Evolutionary conservation across 306 rosid species (phyloP).

Genomic region (Mimosa pudica): DNA sequence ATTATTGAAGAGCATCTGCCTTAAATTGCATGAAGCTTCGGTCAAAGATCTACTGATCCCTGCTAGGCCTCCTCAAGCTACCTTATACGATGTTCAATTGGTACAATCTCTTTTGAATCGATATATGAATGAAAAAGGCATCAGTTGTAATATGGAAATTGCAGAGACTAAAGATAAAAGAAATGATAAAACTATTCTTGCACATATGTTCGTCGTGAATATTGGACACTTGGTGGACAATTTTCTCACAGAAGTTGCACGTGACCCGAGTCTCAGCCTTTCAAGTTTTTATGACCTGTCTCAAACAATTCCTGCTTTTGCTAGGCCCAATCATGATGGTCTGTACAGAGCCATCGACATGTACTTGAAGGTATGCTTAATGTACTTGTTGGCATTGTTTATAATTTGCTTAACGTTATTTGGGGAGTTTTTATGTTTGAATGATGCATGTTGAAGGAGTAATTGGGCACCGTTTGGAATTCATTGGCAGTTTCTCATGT

Average conservation of each 20-base stretch:
- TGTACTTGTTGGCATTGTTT: neutral
- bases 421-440: neutral
- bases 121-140: constrained; percentile 51
- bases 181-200: constrained; percentile 46
- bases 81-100: constrained; percentile 68
- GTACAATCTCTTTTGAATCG: constrained; percentile 64
- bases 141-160: constrained; percentile 33
- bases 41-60: constrained; percentile 77
- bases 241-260: constrained; percentile 75
- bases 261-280: constrained; percentile 64
- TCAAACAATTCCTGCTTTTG: constrained; percentile 65
- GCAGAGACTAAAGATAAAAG: constrained; percentile 53
- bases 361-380: constrained; percentile 73
- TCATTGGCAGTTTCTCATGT: neutral
- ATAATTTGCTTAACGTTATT: neutral
- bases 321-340: constrained; percentile 83
- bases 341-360: constrained; percentile 76
- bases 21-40: constrained; percentile 79
- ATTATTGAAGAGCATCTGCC: constrained; percentile 60
- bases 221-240: constrained; percentile 76
- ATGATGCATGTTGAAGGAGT: neutral
- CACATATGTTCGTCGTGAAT: constrained; percentile 57
- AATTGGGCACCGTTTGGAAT: neutral
- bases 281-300: constrained; percentile 65
- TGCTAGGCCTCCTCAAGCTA: constrained; percentile 66